A percentile compares a stretch with the other conserved stretches of the same genome.
Evolutionary conservation across 805 yeast species (phyloP).

Genomic region (Zygosaccharomyces bisporus): DNA sequence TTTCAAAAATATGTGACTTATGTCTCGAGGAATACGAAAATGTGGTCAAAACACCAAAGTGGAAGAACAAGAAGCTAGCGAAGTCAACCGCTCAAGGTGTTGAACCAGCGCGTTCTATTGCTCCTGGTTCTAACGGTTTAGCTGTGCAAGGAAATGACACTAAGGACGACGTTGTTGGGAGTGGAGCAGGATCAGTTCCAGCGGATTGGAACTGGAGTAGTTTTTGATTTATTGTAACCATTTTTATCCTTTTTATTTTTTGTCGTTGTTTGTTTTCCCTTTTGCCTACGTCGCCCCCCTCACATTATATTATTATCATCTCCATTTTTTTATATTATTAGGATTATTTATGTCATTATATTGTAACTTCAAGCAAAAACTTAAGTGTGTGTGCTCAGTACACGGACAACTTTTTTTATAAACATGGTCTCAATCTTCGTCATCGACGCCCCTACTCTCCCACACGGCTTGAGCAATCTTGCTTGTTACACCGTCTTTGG

Average conservation of each 20-base stretch:
- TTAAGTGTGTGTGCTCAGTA: not conserved
- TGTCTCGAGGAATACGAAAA: constrained; percentile 62
- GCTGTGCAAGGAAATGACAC: constrained; percentile 7
- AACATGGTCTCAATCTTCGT: constrained; percentile 1
- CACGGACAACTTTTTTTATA: not conserved
- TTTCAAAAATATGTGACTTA: constrained; percentile 64
- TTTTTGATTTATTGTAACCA: constrained; percentile 38
- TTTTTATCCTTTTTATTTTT: constrained; percentile 1
- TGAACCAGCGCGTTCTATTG: constrained; percentile 32
- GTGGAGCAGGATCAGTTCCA: constrained; percentile 51
- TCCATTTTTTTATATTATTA: not conserved
- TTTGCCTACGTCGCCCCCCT: not conserved
- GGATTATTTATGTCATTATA: constrained; percentile 6
- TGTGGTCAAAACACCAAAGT: constrained; percentile 35
- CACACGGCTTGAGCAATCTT: constrained; percentile 30
- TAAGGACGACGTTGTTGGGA: constrained; percentile 25
- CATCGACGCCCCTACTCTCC: constrained; percentile 20
- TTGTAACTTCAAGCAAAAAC: constrained; percentile 6
- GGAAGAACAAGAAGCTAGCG: constrained; percentile 17
- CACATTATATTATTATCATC: constrained; percentile 1
- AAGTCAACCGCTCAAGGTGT: constrained; percentile 9
- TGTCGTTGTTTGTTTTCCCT: no score
- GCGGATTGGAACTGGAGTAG: constrained; percentile 83
- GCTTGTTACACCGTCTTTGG: constrained; percentile 15
- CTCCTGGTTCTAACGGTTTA: constrained; percentile 2